Base-by-base conservation (phyloP, 768 basidiomycete genomes). In the Boletus subcaerulescens region DNA sequence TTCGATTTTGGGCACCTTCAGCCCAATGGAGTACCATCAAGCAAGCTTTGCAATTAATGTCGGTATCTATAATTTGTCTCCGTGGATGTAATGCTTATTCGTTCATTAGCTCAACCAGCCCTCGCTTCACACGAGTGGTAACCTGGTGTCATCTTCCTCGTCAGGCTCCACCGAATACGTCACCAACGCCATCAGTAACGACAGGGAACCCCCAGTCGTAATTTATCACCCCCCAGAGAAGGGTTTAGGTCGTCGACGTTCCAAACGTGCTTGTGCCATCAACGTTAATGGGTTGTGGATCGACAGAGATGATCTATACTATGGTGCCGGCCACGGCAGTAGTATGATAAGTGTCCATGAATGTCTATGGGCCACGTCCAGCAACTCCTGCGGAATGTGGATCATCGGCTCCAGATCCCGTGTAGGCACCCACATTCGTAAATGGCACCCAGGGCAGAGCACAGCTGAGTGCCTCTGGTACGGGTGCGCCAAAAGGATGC, bases 311-410 rank as follows among this genome's bases (percentile, higher is more conserved):
- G 52, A 58, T 33, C 45, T 58, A 17, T 24, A 5, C 33, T 5
- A 17, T 12, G 33, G 20, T 4, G 26, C 44, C 8, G 12, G 11
- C 4, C 18, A 17, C 3, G 10, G 31, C 6, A 48, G 10, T 11
- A 5, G 29, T 26, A 29, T n/a, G 12, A 55, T 52, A 38, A 43
- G 26, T 14, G 53, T 59, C 46, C 53, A 60, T 9, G n/a, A 45
- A 49, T 60, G 57, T 31, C 53, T 42, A 3, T 60, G 59, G 59
- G 42, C 24, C 4, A 20, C 5, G 13, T 26, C 49, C 12, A 29
- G 45, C 22, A 18, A 29, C 26, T 50, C 59, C 0, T 60, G 57
- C 13, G 52, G 50, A 4, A 55, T 59, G 53, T 60, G 57, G 59
- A 52, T 60, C 14, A 32, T 48, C 3, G 53, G 57, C 13, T 45